Percentiles rank a stretch among this genome's conserved stretches.
These are phyloP conservation scores for Ophiognomonia clavigignenti-juglandacearum DNA, from an alignment of 2,329 filamentous ascomycete genomes.

Conservation along the genomic window DNA sequence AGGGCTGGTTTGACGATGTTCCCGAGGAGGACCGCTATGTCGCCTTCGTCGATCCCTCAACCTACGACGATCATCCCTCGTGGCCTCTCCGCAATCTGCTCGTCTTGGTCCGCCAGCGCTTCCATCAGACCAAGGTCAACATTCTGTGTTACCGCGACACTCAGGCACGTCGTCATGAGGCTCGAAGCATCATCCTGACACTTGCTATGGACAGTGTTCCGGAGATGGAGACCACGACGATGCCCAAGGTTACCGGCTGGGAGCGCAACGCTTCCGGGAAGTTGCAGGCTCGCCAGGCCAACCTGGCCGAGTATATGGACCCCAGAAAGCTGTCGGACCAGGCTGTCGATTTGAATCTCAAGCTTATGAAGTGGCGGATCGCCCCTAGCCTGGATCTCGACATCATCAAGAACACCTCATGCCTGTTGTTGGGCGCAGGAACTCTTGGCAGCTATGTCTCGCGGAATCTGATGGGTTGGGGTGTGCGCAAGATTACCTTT, in stretches of 20 bases:
- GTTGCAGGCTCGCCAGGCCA: slow-evolving; percentile 70
- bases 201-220: slow-evolving; percentile 50
- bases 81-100: slow-evolving; percentile 92
- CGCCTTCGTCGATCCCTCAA: slow-evolving; percentile 88
- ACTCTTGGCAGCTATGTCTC: slow-evolving; percentile 94
- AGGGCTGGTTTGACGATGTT: slow-evolving; percentile 76
- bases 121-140: slow-evolving; percentile 70
- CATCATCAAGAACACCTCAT: slow-evolving; percentile 82
- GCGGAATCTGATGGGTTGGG: slow-evolving; percentile 90
- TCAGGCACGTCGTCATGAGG: slow-evolving; percentile 70
- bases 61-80: slow-evolving; percentile 78
- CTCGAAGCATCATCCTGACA: slow-evolving; percentile 73
- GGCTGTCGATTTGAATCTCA: slow-evolving; percentile 91
- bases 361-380: slow-evolving; percentile 98
- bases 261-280: slow-evolving; percentile 79
- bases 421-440: slow-evolving; percentile 84
- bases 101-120: slow-evolving; percentile 77
- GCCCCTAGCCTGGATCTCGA: slow-evolving; percentile 85
- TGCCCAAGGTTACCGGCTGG: slow-evolving; percentile 95
- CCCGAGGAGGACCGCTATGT: slow-evolving; percentile 73
- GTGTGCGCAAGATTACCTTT: slow-evolving; percentile 90
- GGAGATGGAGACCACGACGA: slow-evolving; percentile 40
- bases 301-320: slow-evolving; percentile 91
- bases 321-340: slow-evolving; percentile 83
- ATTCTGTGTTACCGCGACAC: slow-evolving; percentile 88